Base-by-base conservation (phyloP, 2,329 filamentous ascomycete genomes). In the Colletotrichum sp. region DNA sequence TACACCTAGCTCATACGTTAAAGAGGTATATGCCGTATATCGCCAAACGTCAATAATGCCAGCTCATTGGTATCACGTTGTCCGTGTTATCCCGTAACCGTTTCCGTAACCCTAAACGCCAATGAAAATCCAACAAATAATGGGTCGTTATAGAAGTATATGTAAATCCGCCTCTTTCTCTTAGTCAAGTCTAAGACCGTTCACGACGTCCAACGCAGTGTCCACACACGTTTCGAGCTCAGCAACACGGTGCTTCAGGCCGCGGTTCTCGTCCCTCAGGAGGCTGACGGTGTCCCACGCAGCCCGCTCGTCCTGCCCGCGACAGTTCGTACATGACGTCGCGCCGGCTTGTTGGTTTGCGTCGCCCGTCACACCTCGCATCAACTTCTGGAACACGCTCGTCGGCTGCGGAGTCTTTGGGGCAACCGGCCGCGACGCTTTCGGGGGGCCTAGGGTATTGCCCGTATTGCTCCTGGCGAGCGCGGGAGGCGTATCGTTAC, bases 211-310 rank as follows among this genome's bases (percentile, higher is more conserved):
- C 71, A 94, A 82, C 3, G 91, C 92, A 8, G 89, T 89, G 44
- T 93, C 92, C 7, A 94, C 89, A 6, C 88, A 91, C 4, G 84
- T 86, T 83, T 94, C 92, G 5, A 94, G 82, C 78, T 91, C 86
- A 21, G 88, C 87, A 5, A 94, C 90, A 24, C 91, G 85, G 52
- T 88, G 86, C 85, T 93, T 93, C 66, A 94, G 82, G 10, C 88
- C 88, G 79, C 86, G 89, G 78, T 94, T 94, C 85, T 94, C 92
- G 63, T 91, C 90, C 52, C 90, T 86, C 75, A 93, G 83, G 63
- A 93, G 77, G 69, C 88, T 88, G n/a, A 92, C 92, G 6, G 92
- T 92, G 80, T 93, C 89, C 92, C 92, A 93, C 6, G 92, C 92
- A 49, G 91, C 87, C 78, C 90, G 91, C 15, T 89, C 87, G 69